Evolutionary conservation across 257 asterid genomes (phyloP).

Genomic region (Parsonsia alboflavescens): DNA sequence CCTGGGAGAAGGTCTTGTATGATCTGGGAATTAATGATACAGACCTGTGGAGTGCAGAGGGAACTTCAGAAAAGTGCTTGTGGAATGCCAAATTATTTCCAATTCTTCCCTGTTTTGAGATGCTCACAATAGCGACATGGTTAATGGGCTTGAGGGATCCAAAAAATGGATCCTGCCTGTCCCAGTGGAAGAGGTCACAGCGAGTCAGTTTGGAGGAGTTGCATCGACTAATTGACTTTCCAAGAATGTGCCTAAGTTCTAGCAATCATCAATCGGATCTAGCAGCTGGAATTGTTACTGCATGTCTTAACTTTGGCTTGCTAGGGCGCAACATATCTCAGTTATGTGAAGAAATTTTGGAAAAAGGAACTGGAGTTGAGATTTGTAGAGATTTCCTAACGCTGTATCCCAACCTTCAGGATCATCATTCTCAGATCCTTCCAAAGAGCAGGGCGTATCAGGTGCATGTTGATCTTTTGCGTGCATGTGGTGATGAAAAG

Average conservation of each 20-base stretch:
- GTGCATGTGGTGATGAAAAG: constrained; percentile 56
- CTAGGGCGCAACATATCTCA: constrained; percentile 82
- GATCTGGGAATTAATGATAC: constrained; percentile 64
- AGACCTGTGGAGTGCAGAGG: constrained; percentile 68
- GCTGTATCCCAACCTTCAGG: constrained; percentile 45
- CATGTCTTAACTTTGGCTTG: constrained; percentile 82
- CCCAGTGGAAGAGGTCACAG: constrained; percentile 59
- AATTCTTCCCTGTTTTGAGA: constrained; percentile 59
- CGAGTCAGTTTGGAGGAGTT: constrained; percentile 86
- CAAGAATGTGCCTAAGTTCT: constrained; percentile 70
- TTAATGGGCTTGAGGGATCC: constrained; percentile 70
- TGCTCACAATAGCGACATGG: constrained; percentile 82
- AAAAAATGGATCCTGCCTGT: constrained; percentile 33
- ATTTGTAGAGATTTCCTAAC: constrained; percentile 58
- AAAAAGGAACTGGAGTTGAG: constrained; percentile 51
- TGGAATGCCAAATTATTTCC: constrained; percentile 96
- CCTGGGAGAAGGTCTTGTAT: constrained; percentile 76
- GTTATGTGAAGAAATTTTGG: constrained; percentile 78
- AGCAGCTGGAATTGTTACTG: constrained; percentile 68
- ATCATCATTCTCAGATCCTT: constrained; percentile 75
- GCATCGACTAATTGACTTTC: constrained; percentile 79
- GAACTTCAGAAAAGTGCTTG: constrained; percentile 57
- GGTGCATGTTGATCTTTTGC: constrained; percentile 78
- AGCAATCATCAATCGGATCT: constrained; percentile 82
- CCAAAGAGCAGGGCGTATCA: constrained; percentile 91